Percentiles rank a stretch among this genome's conserved stretches.
Conservation (phyloP, 2,329 filamentous ascomycete species). For the Fusarium torreyae region DNA sequence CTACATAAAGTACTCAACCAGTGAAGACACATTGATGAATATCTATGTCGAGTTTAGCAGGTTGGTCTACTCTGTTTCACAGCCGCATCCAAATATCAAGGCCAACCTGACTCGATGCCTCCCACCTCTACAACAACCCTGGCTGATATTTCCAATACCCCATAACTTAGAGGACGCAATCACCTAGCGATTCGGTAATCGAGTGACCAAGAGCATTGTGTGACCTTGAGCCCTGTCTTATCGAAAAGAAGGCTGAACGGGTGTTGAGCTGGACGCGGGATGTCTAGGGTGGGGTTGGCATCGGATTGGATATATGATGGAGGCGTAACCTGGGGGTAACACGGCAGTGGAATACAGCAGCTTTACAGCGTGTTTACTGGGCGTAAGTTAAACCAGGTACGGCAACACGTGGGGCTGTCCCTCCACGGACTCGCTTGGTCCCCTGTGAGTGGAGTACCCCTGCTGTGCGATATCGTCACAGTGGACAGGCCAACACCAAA, state of each 20-base stretch:
- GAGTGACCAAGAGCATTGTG: conserved; percentile 6
- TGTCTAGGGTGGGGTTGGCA: conserved; percentile 40
- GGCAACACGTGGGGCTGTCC: conserved; percentile 26
- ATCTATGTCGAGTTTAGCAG: not conserved
- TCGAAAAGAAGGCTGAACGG: conserved; percentile 14
- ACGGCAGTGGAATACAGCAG: conserved; percentile 14
- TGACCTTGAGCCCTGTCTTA: not conserved
- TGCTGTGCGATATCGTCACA: conserved; percentile 42
- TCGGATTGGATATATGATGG: not conserved
- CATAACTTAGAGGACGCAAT: not conserved
- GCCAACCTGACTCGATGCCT: conserved; percentile 3
- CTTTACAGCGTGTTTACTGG: conserved; percentile 8
- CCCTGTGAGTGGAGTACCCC: conserved; percentile 26
- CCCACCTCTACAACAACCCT: too few species aligned
- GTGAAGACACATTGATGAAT: too few species aligned
- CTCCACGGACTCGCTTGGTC: not conserved
- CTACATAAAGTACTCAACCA: too few species aligned
- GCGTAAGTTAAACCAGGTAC: conserved; percentile 13
- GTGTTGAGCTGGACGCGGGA: conserved; percentile 35
- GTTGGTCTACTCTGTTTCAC: conserved; percentile 1
- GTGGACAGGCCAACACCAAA: conserved; percentile 8
- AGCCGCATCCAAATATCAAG: conserved; percentile 14
- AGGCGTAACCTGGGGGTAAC: conserved; percentile 3
- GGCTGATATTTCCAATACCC: conserved; percentile 1
- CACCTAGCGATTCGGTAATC: conserved; percentile 19